Conservation (phyloP, 495 filamentous ascomycete genomes). For the Daldinia concentrica region DNA sequence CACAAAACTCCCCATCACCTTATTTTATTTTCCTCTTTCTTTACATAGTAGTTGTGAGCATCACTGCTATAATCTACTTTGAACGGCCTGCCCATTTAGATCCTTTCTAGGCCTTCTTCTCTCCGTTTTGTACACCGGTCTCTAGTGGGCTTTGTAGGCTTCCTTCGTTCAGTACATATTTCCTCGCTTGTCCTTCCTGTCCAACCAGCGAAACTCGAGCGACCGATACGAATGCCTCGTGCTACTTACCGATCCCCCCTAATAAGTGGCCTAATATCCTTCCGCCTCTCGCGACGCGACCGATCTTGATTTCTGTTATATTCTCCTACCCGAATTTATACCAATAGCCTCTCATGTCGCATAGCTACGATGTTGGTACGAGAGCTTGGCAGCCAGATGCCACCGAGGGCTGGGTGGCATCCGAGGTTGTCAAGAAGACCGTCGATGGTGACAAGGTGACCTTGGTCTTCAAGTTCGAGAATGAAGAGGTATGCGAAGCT, state of each 20-base stretch:
- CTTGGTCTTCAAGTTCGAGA: conserved; percentile 85
- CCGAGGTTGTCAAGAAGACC: conserved; percentile 89
- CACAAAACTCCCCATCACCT: conserved; percentile 36
- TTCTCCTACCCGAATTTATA: conserved; percentile 9
- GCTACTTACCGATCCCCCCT: conserved; percentile 30
- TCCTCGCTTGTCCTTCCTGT: conserved; percentile 6
- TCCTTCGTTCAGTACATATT: conserved; percentile 4
- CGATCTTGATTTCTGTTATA: conserved; percentile 28
- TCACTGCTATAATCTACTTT: conserved; percentile 33
- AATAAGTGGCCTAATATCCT: conserved; percentile 30
- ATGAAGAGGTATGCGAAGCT: conserved; percentile 80
- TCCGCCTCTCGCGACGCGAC: conserved; percentile 35
- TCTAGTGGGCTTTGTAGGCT: conserved; percentile 21
- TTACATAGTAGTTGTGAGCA: conserved; percentile 41
- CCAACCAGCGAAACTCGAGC: conserved; percentile 21
- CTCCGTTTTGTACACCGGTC: conserved; percentile 14
- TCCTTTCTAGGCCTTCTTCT: conserved; percentile 21
- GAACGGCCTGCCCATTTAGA: conserved; percentile 25
- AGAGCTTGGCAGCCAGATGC: conserved; percentile 97
- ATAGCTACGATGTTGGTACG: conserved; percentile 96
- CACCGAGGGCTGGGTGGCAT: conserved; percentile 95
- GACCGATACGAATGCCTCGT: conserved; percentile 46
- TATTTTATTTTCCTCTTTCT: conserved; percentile 35
- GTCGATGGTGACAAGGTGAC: conserved; percentile 85
- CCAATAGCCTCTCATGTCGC: conserved; percentile 73